Percentiles rank a stretch among this genome's conserved stretches.
Evolutionary conservation across 2,329 filamentous ascomycete genomes (phyloP).

Genomic region (Curvularia lunata): DNA sequence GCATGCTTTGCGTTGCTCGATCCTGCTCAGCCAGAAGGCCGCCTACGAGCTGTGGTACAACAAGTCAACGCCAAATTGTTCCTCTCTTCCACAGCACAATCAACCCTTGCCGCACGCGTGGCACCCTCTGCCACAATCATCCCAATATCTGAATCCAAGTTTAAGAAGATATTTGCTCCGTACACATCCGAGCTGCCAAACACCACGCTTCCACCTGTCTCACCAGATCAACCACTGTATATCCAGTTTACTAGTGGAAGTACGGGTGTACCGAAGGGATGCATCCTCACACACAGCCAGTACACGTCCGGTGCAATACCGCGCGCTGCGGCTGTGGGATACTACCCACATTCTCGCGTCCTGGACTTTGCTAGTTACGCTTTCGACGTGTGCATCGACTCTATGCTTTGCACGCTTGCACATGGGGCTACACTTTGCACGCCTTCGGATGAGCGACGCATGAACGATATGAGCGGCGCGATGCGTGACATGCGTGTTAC

Average conservation of each 20-base stretch:
- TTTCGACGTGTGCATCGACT: conserved; percentile 48
- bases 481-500: conserved; percentile 46
- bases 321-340: conserved; percentile 43
- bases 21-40: conserved; percentile 46
- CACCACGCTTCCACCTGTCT: conserved; percentile 34
- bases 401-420: conserved; percentile 45
- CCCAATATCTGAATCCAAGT: conserved; percentile 44
- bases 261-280: conserved; percentile 46
- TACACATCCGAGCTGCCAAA: conserved; percentile 37
- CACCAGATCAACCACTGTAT: conserved; percentile 37
- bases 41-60: conserved; percentile 40
- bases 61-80: conserved; percentile 39
- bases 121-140: conserved; percentile 41
- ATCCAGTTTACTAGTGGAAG: conserved; percentile 49
- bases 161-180: conserved; percentile 37
- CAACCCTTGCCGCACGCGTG: conserved; percentile 37
- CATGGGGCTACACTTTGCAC: conserved; percentile 47
- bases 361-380: conserved; percentile 48
- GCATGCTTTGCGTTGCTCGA: conserved; percentile 47
- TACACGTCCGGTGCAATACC: conserved; percentile 47
- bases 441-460: conserved; percentile 54
- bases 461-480: conserved; percentile 55
- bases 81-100: conserved; percentile 39
- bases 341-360: conserved; percentile 41
- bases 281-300: conserved; percentile 44